These are phyloP conservation scores for Fagopyrum homotropicum DNA, from an alignment of 148 eudicot species.

Conservation along the genomic window DNA sequence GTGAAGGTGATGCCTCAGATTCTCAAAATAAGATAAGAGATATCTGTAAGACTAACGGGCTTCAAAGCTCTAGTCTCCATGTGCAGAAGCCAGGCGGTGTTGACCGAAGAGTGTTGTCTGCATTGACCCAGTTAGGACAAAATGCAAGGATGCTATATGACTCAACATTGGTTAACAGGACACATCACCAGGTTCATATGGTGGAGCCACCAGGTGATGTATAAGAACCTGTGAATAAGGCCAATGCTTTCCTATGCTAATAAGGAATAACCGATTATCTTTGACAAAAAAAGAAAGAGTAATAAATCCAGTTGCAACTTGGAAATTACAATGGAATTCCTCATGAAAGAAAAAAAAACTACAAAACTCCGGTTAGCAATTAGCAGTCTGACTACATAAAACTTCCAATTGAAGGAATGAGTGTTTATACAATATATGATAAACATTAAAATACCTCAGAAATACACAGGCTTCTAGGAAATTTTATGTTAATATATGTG, in stretches of 20 bases:
- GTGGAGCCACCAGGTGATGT: constrained; percentile 48
- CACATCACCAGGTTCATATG: constrained; percentile 39
- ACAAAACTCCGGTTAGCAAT: not conserved
- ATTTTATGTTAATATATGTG: not conserved
- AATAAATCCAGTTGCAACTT: not conserved
- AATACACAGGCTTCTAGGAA: not conserved
- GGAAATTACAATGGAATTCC: not conserved
- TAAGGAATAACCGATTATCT: not conserved
- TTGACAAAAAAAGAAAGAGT: not conserved
- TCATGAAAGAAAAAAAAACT: not conserved
- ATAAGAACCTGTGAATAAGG: not conserved
- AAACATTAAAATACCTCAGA: too few relatives aligned
- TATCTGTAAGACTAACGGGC: constrained; percentile 12
- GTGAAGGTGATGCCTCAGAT: constrained; percentile 23
- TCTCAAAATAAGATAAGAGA: constrained; percentile 32
- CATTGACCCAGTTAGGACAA: constrained; percentile 74
- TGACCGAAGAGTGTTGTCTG: constrained; percentile 79
- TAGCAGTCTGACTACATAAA: not conserved
- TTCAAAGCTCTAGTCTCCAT: constrained; percentile 28
- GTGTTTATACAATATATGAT: too few relatives aligned
- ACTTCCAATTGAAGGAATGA: not conserved
- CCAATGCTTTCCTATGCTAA: not conserved
- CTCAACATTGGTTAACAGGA: constrained; percentile 60
- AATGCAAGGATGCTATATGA: constrained; percentile 58
- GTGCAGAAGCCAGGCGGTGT: constrained; percentile 38